Evolutionary conservation across 1,284 basidiomycete species (phyloP), one percentile per base, ranked within the genome.

Genomic region (Sporisorium exsertum): DNA sequence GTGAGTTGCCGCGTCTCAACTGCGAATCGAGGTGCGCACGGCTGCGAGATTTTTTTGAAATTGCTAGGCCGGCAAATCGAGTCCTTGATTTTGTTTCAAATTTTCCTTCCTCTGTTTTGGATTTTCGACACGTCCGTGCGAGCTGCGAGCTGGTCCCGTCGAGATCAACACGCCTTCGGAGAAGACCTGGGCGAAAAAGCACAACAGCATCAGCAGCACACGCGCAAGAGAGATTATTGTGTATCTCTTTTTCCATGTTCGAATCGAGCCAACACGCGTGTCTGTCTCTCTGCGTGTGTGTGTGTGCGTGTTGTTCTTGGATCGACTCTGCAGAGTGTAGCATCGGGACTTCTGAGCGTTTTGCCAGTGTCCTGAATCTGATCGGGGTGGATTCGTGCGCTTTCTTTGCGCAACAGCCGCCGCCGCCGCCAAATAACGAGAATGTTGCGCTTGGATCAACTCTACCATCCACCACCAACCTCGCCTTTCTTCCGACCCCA

Each of bases 371-470:
- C 29, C 29, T 10, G 49, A 32, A 56, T 56, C 55, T 43, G n/a
- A 52, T 35, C 27, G 43, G 29, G 54, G 27, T n/a, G n/a, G n/a
- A n/a, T n/a, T n/a, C n/a, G n/a, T n/a, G n/a, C n/a, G n/a, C 22
- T 13, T 27, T 20, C 40, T 45, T 16, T 24, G 5, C 22, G 32
- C 56, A 18, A 50, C 13, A 42, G 10, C 29, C 29, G 29, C 29
- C n/a, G 43, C 50, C 27, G n/a, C n/a, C n/a, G n/a, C n/a, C n/a
- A n/a, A 54, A 18, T 22, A n/a, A 20, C 27, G 5, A 22, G 3
- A 26, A 29, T n/a, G 20, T 32, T 35, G 37, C 68, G 62, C 68
- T 71, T 61, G 58, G 62, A 64, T 71, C 62, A 70, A 16, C 53
- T 42, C 42, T 43, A 47, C 9, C 40, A 8, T 20, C 40, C 40